These are phyloP conservation scores for Cucurbita maxima DNA, from an alignment of 306 rosid species.

Conservation along the genomic window DNA sequence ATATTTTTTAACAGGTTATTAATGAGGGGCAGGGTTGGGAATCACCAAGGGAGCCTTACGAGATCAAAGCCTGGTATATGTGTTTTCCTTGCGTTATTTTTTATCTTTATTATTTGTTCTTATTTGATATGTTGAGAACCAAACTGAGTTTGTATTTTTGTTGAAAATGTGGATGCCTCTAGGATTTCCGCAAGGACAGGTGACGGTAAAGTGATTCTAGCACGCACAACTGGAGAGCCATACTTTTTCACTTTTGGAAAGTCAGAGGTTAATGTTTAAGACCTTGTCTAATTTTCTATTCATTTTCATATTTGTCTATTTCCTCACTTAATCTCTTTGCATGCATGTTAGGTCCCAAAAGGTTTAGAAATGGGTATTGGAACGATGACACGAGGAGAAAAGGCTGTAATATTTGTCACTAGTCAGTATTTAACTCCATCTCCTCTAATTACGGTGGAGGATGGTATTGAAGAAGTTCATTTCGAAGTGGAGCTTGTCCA, in stretches of 20 bases:
- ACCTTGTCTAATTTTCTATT: not conserved
- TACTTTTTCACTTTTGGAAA: constrained; percentile 81
- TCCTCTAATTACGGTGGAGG: constrained; percentile 43
- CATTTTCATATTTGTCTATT: not conserved
- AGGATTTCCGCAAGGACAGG: constrained; percentile 79
- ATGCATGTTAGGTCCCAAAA: constrained; percentile 58
- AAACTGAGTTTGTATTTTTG: not conserved
- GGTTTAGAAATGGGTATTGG: constrained; percentile 98
- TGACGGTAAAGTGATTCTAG: constrained; percentile 50
- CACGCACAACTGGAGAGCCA: constrained; percentile 60
- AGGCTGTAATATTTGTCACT: constrained; percentile 59
- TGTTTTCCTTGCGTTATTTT: not conserved
- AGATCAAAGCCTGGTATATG: constrained; percentile 86
- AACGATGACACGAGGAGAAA: constrained; percentile 77
- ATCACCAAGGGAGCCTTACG: constrained; percentile 91
- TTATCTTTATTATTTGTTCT: not conserved
- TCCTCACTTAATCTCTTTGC: constrained; percentile 1
- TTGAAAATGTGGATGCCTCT: constrained; percentile 16
- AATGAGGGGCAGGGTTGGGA: constrained; percentile 95
- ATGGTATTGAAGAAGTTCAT: constrained; percentile 61
- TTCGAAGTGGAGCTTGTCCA: constrained; percentile 93
- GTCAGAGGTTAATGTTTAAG: constrained; percentile 49
- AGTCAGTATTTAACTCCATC: constrained; percentile 64
- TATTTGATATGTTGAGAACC: not conserved
- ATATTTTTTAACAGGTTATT: constrained; percentile 31